phyloP scores from a whole-genome alignment of 768 basidiomycete species.

The Leccinum sublutescens region DNA sequence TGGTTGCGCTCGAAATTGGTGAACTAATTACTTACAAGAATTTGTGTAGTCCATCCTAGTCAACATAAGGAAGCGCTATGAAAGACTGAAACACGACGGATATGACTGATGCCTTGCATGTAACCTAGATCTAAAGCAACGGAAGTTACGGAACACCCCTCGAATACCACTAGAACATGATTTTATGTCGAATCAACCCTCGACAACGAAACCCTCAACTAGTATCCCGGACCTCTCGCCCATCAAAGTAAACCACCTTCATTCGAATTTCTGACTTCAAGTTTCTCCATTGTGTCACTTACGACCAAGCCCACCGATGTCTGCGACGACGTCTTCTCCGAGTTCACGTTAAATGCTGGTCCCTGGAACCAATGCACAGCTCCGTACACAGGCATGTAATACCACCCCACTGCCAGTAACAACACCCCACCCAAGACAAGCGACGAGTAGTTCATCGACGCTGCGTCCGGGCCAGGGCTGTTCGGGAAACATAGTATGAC shows the following conservation, averaged over 20 bases:
- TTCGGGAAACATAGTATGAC: conserved; percentile 63
- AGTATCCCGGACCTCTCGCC: not conserved
- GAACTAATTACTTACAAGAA: too few species aligned
- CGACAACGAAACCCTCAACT: not conserved
- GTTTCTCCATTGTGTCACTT: not conserved
- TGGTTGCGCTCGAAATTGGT: too few species aligned
- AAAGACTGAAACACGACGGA: too few species aligned
- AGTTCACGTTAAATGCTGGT: conserved; percentile 46
- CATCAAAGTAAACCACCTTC: not conserved
- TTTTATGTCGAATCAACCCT: too few species aligned
- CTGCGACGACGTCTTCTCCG: not conserved
- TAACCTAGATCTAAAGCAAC: too few species aligned
- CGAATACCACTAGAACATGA: too few species aligned
- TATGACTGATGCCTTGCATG: too few species aligned
- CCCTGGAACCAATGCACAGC: conserved; percentile 70
- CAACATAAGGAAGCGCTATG: too few species aligned
- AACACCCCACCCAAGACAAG: conserved; percentile 62
- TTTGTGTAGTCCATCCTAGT: too few species aligned
- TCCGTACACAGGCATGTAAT: conserved; percentile 67
- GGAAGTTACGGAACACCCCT: too few species aligned
- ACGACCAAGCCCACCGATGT: not conserved
- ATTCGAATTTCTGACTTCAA: not conserved
- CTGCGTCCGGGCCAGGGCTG: conserved; percentile 40
- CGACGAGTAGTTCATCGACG: conserved; percentile 68
- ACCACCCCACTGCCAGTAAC: conserved; percentile 54